These are phyloP conservation scores for Fusarium nodosum DNA, from an alignment of 2,329 filamentous ascomycete genomes.

Conservation along the genomic window DNA sequence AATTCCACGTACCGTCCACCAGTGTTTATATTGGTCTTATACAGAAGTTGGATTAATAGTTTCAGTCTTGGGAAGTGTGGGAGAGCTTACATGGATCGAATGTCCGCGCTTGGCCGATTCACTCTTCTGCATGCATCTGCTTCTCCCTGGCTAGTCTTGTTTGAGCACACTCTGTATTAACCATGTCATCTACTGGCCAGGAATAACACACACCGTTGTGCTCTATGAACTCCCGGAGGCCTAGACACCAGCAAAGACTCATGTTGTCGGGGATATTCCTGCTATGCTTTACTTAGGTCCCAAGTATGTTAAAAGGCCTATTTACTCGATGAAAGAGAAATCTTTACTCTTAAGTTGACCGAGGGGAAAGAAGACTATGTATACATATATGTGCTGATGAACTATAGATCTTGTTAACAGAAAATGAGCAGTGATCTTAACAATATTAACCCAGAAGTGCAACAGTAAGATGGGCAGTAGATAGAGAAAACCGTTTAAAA, in stretches of 20 bases:
- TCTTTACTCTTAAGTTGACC: not conserved
- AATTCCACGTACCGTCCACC: constrained; percentile 1
- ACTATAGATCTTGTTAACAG: too few species aligned
- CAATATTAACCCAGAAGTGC: too few species aligned
- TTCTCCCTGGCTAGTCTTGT: not conserved
- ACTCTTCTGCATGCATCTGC: not conserved
- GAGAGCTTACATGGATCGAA: constrained; percentile 4
- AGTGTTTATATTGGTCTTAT: not conserved
- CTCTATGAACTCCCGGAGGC: not conserved
- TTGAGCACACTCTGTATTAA: constrained; percentile 8
- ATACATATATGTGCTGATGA: too few species aligned
- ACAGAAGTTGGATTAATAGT: not conserved
- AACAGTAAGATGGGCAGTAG: too few species aligned
- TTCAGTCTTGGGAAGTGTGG: constrained; percentile 7
- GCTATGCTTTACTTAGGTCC: not conserved
- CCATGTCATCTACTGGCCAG: not conserved
- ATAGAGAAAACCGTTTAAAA: not conserved
- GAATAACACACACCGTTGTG: not conserved
- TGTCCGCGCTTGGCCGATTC: not conserved
- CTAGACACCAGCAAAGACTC: not conserved
- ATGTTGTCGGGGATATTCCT: not conserved
- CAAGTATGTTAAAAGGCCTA: not conserved
- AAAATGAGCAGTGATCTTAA: too few species aligned
- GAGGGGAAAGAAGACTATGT: not conserved
- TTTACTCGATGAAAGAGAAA: not conserved